Evolutionary conservation across 73 alveolate species (phyloP).

Genomic region (Stentor roeselii): DNA sequence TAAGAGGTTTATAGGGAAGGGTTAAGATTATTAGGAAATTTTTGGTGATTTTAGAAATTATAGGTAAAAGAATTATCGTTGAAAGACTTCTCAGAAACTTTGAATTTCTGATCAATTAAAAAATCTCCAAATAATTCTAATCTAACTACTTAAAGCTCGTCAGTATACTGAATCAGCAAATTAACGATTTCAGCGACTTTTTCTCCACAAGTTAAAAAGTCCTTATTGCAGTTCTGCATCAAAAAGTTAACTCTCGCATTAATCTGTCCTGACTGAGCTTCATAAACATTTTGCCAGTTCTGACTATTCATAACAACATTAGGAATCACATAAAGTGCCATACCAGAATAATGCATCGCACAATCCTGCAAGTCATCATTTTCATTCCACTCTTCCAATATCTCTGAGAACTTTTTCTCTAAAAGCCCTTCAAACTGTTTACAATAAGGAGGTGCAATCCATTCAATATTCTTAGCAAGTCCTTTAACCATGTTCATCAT

Average conservation of each 20-base stretch:
- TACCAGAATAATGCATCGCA: not conserved
- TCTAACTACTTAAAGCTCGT: not conserved
- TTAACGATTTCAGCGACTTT: not conserved
- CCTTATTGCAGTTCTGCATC: not conserved
- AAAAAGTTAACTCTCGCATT: not conserved
- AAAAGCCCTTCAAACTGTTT: not conserved
- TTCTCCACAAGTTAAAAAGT: not conserved
- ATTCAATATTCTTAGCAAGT: not conserved
- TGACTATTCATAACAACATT: not conserved
- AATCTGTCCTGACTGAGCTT: not conserved
- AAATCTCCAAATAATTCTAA: too few relatives aligned
- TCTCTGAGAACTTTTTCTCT: not conserved
- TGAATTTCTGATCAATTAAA: too few relatives aligned
- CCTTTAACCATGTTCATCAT: not conserved
- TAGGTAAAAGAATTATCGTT: too few relatives aligned
- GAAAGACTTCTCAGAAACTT: too few relatives aligned
- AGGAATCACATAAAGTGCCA: not conserved
- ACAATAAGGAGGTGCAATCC: not conserved
- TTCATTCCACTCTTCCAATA: not conserved
- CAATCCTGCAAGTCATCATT: not conserved
- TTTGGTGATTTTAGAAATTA: too few relatives aligned
- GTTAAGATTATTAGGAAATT: too few relatives aligned
- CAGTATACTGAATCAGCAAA: not conserved
- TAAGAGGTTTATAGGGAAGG: too few relatives aligned
- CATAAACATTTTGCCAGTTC: not conserved